These are phyloP conservation scores for Mitosporidium daphniae DNA, from an alignment of 371 early-diverging fungal genomes.

Conservation along the genomic window DNA sequence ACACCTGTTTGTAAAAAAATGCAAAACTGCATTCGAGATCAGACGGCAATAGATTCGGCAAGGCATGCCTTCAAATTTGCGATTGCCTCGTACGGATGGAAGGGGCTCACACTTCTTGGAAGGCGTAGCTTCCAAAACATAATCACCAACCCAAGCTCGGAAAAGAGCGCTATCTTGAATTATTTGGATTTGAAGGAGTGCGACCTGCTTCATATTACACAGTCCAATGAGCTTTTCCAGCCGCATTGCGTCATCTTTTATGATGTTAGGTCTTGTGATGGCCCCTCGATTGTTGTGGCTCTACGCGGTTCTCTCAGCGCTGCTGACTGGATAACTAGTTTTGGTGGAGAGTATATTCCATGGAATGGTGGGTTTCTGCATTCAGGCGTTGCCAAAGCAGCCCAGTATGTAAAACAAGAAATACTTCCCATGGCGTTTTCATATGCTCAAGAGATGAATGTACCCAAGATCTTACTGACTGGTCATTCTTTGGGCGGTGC, in stretches of 20 bases:
- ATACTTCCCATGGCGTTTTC: slow-evolving; percentile 23
- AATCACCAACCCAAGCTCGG: too few species aligned
- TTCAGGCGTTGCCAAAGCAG: slow-evolving; percentile 31
- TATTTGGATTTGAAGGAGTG: slow-evolving; percentile 21
- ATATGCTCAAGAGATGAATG: slow-evolving; percentile 15
- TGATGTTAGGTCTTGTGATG: too few species aligned
- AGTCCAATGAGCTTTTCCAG: too few species aligned
- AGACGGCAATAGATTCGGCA: slow-evolving; percentile 5
- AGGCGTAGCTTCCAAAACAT: too few species aligned
- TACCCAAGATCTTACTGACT: slow-evolving; percentile 16
- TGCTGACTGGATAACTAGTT: slow-evolving; percentile 37
- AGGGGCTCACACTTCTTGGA: slow-evolving; percentile 33
- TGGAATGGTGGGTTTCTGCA: slow-evolving; percentile 53
- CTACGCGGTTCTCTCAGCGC: slow-evolving; percentile 13
- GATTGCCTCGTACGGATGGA: slow-evolving; percentile 28
- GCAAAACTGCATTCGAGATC: not conserved
- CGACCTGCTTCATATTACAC: slow-evolving; percentile 25
- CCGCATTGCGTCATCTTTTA: too few species aligned
- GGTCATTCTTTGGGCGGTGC: slow-evolving; percentile 49
- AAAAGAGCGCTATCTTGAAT: slow-evolving; percentile 21
- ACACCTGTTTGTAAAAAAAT: not conserved
- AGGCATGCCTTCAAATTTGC: slow-evolving; percentile 9
- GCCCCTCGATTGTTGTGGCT: slow-evolving; percentile 1
- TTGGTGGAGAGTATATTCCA: slow-evolving; percentile 38
- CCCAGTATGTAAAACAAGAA: slow-evolving; percentile 28